Percentiles rank a stretch among this genome's conserved stretches.
Evolutionary conservation across 805 yeast genomes (phyloP).

Genomic region (Groenewaldozyma salmanticensis): DNA sequence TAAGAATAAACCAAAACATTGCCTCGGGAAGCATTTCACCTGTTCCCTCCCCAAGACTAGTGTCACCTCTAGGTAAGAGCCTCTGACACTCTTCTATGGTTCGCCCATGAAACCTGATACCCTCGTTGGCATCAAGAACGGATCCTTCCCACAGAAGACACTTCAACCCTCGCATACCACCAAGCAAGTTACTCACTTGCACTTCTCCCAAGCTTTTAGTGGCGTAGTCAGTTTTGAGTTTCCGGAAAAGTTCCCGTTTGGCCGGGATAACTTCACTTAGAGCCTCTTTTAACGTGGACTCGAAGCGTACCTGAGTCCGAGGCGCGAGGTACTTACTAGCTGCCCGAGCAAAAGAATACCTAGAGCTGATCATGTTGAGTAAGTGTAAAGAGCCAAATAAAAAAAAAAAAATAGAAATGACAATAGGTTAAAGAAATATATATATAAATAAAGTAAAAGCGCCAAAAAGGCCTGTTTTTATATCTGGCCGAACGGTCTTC

Average conservation of each 20-base stretch:
- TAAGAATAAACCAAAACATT: slow-evolving; percentile 68
- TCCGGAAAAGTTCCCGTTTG: slow-evolving; percentile 31
- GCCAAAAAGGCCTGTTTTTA: no score
- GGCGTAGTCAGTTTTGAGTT: slow-evolving; percentile 31
- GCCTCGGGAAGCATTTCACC: slow-evolving; percentile 54
- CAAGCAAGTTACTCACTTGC: slow-evolving; percentile 38
- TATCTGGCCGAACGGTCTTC: no score
- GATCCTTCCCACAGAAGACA: slow-evolving; percentile 77
- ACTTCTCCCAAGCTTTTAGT: slow-evolving; percentile 35
- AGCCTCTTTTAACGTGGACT: slow-evolving; percentile 25
- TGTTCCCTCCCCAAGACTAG: slow-evolving; percentile 28
- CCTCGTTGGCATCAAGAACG: slow-evolving; percentile 63
- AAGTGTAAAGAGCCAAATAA: no score
- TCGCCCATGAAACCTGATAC: slow-evolving; percentile 70
- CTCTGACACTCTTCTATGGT: slow-evolving; percentile 65
- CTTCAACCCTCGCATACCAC: slow-evolving; percentile 76
- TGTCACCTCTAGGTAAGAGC: slow-evolving; percentile 45
- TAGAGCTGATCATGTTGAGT: no score
- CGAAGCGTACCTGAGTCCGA: slow-evolving; percentile 10
- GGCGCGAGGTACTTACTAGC: no score
- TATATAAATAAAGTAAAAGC: no score
- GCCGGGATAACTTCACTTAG: slow-evolving; percentile 35
- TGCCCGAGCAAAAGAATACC: no score
- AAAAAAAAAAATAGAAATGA: no score
- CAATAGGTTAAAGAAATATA: no score